These are phyloP conservation scores for Aureobasidium sp. DNA, from an alignment of 2,329 filamentous ascomycete species.

Conservation along the genomic window DNA sequence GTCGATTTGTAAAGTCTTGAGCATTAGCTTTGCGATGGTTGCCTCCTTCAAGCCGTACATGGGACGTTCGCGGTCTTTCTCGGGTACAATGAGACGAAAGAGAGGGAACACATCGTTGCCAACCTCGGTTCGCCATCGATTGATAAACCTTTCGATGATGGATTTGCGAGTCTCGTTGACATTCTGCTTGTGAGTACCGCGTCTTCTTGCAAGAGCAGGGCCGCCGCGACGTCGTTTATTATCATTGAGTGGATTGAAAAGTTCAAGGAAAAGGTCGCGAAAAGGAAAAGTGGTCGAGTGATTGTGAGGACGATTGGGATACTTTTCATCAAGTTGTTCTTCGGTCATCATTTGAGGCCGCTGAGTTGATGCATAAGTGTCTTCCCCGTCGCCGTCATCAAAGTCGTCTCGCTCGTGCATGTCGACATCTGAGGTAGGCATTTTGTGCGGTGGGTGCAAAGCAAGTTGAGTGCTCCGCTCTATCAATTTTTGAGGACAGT, in stretches of 20 bases:
- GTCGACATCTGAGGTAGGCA: constrained; percentile 26
- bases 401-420: constrained; percentile 39
- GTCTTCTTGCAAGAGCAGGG: constrained; percentile 47
- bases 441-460: constrained; percentile 19
- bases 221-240: constrained; percentile 66
- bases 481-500: not conserved
- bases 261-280: constrained; percentile 63
- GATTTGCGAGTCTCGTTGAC: constrained; percentile 71
- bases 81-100: constrained; percentile 81
- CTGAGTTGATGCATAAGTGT: constrained; percentile 34
- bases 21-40: constrained; percentile 79
- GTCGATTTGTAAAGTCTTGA: constrained; percentile 87
- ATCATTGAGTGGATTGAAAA: constrained; percentile 77
- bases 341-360: constrained; percentile 31
- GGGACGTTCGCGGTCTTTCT: constrained; percentile 84
- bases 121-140: constrained; percentile 78
- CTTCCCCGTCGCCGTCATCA: constrained; percentile 42
- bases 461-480: constrained; percentile 10
- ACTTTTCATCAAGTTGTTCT: constrained; percentile 50
- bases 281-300: constrained; percentile 74
- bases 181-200: constrained; percentile 53
- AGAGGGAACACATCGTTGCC: constrained; percentile 91
- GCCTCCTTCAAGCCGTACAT: constrained; percentile 95
- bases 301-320: constrained; percentile 76
- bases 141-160: constrained; percentile 81